A percentile compares a stretch with the other conserved stretches of the same genome.
These are phyloP conservation scores for Boletus patriciae DNA, from an alignment of 768 basidiomycete species.

Conservation along the genomic window DNA sequence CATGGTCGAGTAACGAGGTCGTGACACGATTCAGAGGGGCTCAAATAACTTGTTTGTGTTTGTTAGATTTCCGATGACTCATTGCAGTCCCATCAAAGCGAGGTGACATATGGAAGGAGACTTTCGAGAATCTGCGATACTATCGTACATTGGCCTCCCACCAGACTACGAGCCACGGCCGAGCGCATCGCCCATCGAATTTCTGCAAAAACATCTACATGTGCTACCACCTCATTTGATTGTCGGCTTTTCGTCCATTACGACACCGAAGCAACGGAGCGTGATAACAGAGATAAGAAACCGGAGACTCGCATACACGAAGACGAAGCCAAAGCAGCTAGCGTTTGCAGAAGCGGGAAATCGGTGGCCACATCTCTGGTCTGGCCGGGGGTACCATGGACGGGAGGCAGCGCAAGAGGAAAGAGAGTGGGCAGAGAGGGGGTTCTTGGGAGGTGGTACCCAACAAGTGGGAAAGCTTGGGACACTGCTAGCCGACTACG, in stretches of 20 bases:
- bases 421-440: constrained; percentile 60
- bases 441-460: constrained; percentile 56
- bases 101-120: constrained; percentile 1
- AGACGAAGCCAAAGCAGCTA: constrained; percentile 55
- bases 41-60: constrained; percentile 19
- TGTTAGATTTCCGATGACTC: constrained; percentile 11
- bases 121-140: constrained; percentile 29
- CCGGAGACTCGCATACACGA: constrained; percentile 63
- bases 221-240: constrained; percentile 70
- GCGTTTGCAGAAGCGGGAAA: constrained; percentile 50
- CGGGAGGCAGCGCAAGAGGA: constrained; percentile 63
- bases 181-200: constrained; percentile 53
- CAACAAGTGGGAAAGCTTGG: constrained; percentile 73
- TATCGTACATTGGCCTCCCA: constrained; percentile 59
- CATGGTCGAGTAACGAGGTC: not conserved
- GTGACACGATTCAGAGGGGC: too few relatives aligned
- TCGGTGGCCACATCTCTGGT: constrained; percentile 70
- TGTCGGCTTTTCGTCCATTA: constrained; percentile 39
- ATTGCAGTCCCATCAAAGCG: not conserved
- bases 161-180: constrained; percentile 62
- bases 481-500: constrained; percentile 63
- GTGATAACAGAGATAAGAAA: constrained; percentile 66
- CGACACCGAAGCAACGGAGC: constrained; percentile 65
- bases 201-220: constrained; percentile 57
- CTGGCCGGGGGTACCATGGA: constrained; percentile 50